Base-by-base conservation (phyloP, 2,329 filamentous ascomycete species). In the Trichoderma koningiopsis region DNA sequence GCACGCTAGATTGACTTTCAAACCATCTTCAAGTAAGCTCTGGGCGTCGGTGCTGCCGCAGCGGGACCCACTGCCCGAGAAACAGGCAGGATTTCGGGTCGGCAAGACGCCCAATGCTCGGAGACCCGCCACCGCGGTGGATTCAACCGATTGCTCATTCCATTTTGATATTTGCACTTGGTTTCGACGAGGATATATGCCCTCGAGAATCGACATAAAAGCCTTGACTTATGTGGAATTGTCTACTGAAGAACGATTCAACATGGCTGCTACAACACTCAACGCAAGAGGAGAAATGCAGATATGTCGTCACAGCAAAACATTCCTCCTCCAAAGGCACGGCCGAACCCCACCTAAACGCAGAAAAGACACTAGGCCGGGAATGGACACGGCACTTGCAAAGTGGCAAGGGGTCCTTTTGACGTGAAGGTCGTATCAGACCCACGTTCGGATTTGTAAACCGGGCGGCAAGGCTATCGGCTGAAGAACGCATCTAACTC, bases 321-420 rank as follows among this genome's bases (percentile, higher is more conserved):
- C 33, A 53, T 53, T 53, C n/a, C 3, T 19, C 29, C 22, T 8
- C 4, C 16, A 16, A 43, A 49, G n/a, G 35, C 57, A 59, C 35
- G 22, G 22, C 57, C 43, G 57, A 59, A 37, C 31, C 31, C 57
- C 29, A 19, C 24, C 43, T 31, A 56, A 56, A 52, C 29, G 16
- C 33, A 52, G 35, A 35, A 52, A 52, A 31, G 22, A 19, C 33
- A 10, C 49, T 64, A 64, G 33, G 22, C 61, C 43, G 22, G 53
- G 49, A 64, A 43, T 19, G 40, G 61, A 64, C 61, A 56, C 61
- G 61, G 61, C 61, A 64, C 49, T 64, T 64, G 61, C 27, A 11
- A 11, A 64, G 43, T 40, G 49, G 59, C 59, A 47, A 64, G 61
- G 61, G 52, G 47, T 22, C 47, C 33, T 35, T n/a, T 24, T 49